Base-by-base conservation (phyloP, 2,329 filamentous ascomycete species). In the Microsporum audouinii region DNA sequence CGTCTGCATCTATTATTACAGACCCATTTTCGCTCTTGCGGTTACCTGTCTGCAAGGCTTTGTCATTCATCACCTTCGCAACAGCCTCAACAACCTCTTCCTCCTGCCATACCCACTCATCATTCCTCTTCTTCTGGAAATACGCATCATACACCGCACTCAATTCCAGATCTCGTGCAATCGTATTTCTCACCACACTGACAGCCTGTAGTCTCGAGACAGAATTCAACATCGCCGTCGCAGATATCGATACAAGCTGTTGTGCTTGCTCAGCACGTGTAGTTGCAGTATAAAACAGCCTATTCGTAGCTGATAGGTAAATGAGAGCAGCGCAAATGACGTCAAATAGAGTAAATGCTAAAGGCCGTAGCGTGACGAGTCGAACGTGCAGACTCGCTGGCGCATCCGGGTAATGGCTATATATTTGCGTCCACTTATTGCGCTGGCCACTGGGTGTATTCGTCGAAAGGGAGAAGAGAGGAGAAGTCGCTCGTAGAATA, bases 141-240 rank as follows among this genome's bases (percentile, higher is more conserved):
- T 96, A 96, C 14, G 79, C 80, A 66, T 86, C 82, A 57, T 82
- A 81, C 62, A 82, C 81, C 1, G 74, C 78, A 62, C 91, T 83
- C 72, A 96, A 76, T 49, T 81, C 82, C 64, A 83, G 80, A 74
- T 96, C 89, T 60, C 91, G 78, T 61, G 87, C 79, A 14, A 88
- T 82, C 2, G 89, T 89, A 76, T 96, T 96, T 71, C 87, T 84
- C 53, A 95, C 77, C 61, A 95, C 84, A 5, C 84, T 88, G 41
- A 88, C 76, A 0, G 88, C 88, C 66, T 82, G 85, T 63, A 95
- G 72, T 71, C 87, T 90, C 60, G 83, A 81, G 70, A 85, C 82
- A 10, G 83, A 79, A 3, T 75, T 75, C 49, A 84, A 81, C 57
- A 95, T 72, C 2, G 77, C 73, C 57, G 81, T 77, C 57, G 83